Percentiles rank a stretch among this genome's conserved stretches.
Conservation (phyloP, 1,139 yeast species). For the Blastobotrys arbuscula region DNA sequence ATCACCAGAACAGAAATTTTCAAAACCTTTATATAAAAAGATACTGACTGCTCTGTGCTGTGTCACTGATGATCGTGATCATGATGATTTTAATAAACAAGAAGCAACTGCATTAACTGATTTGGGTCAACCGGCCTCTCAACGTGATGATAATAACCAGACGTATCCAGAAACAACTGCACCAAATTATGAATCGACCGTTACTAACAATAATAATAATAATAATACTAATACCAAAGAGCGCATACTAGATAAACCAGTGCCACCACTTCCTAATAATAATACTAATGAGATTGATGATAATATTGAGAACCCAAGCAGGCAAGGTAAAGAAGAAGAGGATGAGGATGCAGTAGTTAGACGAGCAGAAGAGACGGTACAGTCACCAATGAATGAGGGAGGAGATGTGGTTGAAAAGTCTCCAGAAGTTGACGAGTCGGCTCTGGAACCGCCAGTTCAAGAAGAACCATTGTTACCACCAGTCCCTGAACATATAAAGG, state of each 20-base stretch:
- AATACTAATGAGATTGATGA: background rate
- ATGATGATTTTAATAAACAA: slow-evolving; percentile 3
- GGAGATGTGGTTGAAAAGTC: slow-evolving; percentile 5
- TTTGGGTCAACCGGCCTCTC: background rate
- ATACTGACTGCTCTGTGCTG: slow-evolving; percentile 8
- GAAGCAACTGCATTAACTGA: slow-evolving; percentile 7
- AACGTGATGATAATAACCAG: background rate
- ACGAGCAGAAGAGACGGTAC: slow-evolving; percentile 6
- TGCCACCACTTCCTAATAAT: slow-evolving; percentile 20
- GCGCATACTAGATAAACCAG: slow-evolving; percentile 21
- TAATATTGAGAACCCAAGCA: no score
- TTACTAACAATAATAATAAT: background rate
- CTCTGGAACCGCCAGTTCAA: background rate
- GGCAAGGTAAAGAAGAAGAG: background rate
- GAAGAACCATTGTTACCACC: slow-evolving; percentile 53
- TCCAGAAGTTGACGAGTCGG: slow-evolving; percentile 2
- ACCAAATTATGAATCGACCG: slow-evolving; percentile 6
- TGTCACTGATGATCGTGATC: background rate
- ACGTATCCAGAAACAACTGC: slow-evolving; percentile 1
- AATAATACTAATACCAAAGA: background rate
- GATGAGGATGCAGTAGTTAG: slow-evolving; percentile 14
- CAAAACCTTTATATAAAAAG: slow-evolving; percentile 2
- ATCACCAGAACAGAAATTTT: background rate
- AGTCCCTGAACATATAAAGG: slow-evolving; percentile 38
- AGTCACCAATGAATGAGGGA: slow-evolving; percentile 4